Evolutionary conservation across 1,284 basidiomycete genomes (phyloP).

Genomic region (Moesziomyces sp.): DNA sequence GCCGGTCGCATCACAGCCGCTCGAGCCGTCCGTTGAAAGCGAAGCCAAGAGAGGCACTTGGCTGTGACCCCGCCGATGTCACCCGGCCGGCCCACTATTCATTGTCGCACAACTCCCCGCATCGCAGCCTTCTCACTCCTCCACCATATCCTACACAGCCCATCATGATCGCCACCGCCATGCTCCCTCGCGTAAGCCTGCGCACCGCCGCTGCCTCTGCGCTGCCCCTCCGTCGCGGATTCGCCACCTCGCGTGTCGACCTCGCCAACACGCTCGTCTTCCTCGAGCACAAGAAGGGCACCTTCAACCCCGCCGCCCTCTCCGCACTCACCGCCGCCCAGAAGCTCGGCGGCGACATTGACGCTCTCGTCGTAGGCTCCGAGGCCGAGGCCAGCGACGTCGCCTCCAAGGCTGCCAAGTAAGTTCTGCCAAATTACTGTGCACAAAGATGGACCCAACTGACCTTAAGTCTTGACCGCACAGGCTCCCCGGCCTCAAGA

Average conservation of each 20-base stretch:
- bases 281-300: conserved; percentile 85
- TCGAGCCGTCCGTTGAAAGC: conserved; percentile 17
- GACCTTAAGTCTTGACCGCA: background rate
- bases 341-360: conserved; percentile 83
- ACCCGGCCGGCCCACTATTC: background rate
- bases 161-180: conserved; percentile 49
- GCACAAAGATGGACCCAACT: background rate
- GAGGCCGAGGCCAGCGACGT: conserved; percentile 78
- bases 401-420: conserved; percentile 84
- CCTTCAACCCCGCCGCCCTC: conserved; percentile 84
- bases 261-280: conserved; percentile 77
- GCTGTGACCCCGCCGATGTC: background rate
- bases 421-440: conserved; percentile 52
- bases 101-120: too few relatives aligned
- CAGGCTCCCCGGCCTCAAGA: conserved; percentile 72
- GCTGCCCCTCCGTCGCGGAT: conserved; percentile 45
- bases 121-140: background rate
- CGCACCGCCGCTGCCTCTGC: conserved; percentile 17
- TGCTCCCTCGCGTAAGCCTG: conserved; percentile 34
- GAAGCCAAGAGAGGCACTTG: conserved; percentile 4
- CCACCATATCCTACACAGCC: conserved; percentile 10
- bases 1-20: conserved; percentile 15
- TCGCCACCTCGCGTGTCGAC: conserved; percentile 57
- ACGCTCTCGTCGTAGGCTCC: conserved; percentile 84
- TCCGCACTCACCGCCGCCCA: conserved; percentile 89